Evolutionary conservation across 1,139 yeast genomes (phyloP).

Genomic region (Sugiyamaella japonica): DNA sequence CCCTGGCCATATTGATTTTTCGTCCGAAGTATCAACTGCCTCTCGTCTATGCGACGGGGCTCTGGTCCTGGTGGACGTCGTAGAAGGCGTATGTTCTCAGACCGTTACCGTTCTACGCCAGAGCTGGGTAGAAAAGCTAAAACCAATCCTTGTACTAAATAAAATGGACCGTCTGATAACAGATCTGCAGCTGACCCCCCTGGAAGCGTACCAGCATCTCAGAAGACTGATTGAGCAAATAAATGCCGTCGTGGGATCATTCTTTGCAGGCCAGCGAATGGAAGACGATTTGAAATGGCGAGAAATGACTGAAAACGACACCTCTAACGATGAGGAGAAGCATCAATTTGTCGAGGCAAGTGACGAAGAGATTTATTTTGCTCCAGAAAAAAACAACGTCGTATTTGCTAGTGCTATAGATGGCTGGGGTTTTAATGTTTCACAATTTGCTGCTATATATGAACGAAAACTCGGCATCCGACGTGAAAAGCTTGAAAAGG

Average conservation of each 20-base stretch:
- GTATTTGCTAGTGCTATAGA: slow-evolving; percentile 93
- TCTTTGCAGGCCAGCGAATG: slow-evolving; percentile 92
- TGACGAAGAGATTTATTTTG: slow-evolving; percentile 83
- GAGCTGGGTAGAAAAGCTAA: slow-evolving; percentile 90
- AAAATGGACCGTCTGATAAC: slow-evolving; percentile 84
- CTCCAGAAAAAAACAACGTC: slow-evolving; percentile 88
- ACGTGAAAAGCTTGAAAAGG: slow-evolving; percentile 72
- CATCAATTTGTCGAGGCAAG: slow-evolving; percentile 65
- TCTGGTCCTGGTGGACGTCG: slow-evolving; percentile 90
- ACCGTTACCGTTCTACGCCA: slow-evolving; percentile 93
- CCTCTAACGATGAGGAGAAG: slow-evolving; percentile 30
- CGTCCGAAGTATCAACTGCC: slow-evolving; percentile 94
- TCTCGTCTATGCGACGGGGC: slow-evolving; percentile 97
- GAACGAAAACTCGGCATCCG: slow-evolving; percentile 85
- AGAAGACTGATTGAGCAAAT: slow-evolving; percentile 84
- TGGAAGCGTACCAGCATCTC: slow-evolving; percentile 83
- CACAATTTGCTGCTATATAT: slow-evolving; percentile 85
- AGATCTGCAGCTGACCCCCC: slow-evolving; percentile 78
- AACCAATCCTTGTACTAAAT: slow-evolving; percentile 87
- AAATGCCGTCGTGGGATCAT: slow-evolving; percentile 90
- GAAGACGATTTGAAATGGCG: slow-evolving; percentile 85
- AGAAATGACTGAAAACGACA: slow-evolving; percentile 51
- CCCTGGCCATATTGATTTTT: slow-evolving; percentile 97
- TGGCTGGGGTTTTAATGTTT: slow-evolving; percentile 96
- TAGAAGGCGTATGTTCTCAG: slow-evolving; percentile 97